phyloP scores from a whole-genome alignment of 2,329 filamentous ascomycete species.

The Capronia americana region DNA sequence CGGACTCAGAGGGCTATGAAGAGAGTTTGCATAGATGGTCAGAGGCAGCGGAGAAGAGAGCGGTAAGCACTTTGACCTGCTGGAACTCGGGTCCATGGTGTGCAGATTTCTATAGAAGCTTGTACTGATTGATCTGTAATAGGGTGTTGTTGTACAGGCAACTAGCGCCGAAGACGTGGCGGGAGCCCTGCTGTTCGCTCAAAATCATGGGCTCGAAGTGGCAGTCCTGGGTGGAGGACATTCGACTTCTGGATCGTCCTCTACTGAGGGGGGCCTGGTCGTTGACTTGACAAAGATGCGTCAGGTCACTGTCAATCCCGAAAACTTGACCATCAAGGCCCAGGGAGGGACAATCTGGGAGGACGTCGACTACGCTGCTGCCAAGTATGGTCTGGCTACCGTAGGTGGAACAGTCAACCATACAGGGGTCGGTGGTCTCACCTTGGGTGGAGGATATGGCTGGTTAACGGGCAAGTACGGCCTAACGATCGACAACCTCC shows the following conservation, averaged over 20 bases:
- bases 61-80: not conserved
- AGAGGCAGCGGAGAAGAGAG: conserved; percentile 15
- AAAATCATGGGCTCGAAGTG: conserved; percentile 50
- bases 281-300: conserved; percentile 62
- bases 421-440: conserved; percentile 66
- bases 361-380: conserved; percentile 61
- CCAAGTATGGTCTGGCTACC: conserved; percentile 60
- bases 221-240: conserved; percentile 64
- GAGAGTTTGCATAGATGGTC: conserved; percentile 13
- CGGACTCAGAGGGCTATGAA: not conserved
- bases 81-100: no score
- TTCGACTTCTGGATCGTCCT: conserved; percentile 59
- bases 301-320: conserved; percentile 56
- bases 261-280: conserved; percentile 60
- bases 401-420: conserved; percentile 68
- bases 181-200: not conserved
- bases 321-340: conserved; percentile 54
- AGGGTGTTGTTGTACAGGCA: not conserved
- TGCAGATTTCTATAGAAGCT: not conserved
- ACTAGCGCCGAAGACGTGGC: conserved; percentile 2
- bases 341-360: conserved; percentile 61
- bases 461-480: conserved; percentile 62
- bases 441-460: conserved; percentile 65
- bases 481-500: conserved; percentile 60
- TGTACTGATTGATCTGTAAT: not conserved